Conservation (phyloP, 768 basidiomycete genomes). For the Boletus huronensis region DNA sequence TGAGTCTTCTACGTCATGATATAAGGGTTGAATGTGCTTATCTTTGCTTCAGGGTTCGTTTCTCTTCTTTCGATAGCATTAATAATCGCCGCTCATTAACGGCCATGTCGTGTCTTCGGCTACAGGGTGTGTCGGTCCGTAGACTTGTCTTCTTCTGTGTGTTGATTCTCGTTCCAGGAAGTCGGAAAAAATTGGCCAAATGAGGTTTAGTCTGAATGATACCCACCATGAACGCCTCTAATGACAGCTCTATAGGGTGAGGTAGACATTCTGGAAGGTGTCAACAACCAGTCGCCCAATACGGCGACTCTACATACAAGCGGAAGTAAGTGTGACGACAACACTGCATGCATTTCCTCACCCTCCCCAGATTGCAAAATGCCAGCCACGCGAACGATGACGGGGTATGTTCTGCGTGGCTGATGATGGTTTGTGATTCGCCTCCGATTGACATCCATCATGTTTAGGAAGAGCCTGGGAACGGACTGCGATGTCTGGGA, state of each 20-base stretch:
- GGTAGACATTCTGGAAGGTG: constrained; percentile 31
- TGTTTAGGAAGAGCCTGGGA: constrained; percentile 9
- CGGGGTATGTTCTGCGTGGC: constrained; percentile 22
- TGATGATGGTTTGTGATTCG: background rate
- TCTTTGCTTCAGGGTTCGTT: constrained; percentile 6
- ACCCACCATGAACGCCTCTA: background rate
- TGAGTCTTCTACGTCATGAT: constrained; percentile 8
- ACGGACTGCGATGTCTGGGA: constrained; percentile 25
- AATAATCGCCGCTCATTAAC: background rate
- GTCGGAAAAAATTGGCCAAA: constrained; percentile 19
- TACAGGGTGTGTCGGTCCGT: background rate
- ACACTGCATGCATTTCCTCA: background rate
- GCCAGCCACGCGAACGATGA: constrained; percentile 23
- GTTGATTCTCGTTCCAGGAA: constrained; percentile 12
- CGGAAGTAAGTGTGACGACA: constrained; percentile 4
- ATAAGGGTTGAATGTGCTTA: background rate
- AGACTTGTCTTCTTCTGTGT: background rate
- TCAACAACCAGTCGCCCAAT: constrained; percentile 26
- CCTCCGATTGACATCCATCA: background rate
- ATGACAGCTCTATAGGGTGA: constrained; percentile 14
- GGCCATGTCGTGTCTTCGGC: background rate
- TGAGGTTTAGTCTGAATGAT: background rate
- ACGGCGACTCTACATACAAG: constrained; percentile 25
- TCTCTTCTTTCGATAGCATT: background rate
- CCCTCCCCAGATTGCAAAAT: constrained; percentile 24